Base-by-base conservation (phyloP, 441 rosid species). In the Erysimum cheiri region DNA sequence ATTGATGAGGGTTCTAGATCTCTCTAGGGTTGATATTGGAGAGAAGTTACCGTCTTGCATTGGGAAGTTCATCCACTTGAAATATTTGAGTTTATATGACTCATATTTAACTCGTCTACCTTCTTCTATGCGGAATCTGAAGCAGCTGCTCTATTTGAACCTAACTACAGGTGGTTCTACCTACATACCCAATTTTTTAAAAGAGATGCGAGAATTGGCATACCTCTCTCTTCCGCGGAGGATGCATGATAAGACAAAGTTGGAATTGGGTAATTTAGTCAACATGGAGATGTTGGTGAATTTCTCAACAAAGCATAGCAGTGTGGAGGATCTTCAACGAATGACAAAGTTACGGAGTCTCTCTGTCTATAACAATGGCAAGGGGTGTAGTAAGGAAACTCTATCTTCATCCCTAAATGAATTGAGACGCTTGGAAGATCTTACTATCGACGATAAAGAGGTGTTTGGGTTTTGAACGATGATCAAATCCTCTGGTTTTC, bases 231-330 rank as follows among this genome's bases (percentile, higher is more conserved):
- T 69, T 0, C 74, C 67, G 0, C 0, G 0, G 3, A 0, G 3
- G 0, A 55, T 46, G 2, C 10, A 47, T 3, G 39, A 4, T 48
- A 3, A 28, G 28, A 9, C 17, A 6, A 49, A 49, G 32, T 3
- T 70, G 53, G 41, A 70, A 39, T 60, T 70, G 4, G 33, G 41
- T n/a, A 50, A 70, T 60, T 32, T 70, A 46, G 6, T 50, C 28
- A 70, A 70, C 13, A 0, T 70, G 31, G 41, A 37, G 14, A 70
- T 15, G 0, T 19, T 70, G 15, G 1, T 6, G 11, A 49, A 60
- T 39, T 70, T 70, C 40, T 39, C 50, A 12, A 50, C 50, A 49
- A 13, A 50, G 22, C 9, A 17, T 48, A 1, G 68, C 22, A 58
- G 2, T 14, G 17, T 47, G 17, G 59, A 0, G 0, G 67, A 48